Conservation (phyloP, 2,329 filamentous ascomycete genomes). For the Trichoderma sp. region DNA sequence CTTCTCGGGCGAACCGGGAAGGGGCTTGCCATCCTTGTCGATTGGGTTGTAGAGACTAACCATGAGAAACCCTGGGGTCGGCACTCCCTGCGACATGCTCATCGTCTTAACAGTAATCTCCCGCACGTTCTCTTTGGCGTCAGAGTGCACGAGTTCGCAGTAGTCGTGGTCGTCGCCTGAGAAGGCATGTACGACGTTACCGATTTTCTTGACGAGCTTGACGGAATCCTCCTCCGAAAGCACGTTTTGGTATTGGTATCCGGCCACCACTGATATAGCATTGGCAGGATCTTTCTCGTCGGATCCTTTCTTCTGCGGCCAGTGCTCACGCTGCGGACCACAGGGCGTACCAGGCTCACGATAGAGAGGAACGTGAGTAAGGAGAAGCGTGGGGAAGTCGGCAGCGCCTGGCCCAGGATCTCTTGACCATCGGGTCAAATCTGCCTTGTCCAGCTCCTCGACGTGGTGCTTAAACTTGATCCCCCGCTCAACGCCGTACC, state of each 20-base stretch:
- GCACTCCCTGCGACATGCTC: slow-evolving; percentile 94
- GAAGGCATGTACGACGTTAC: slow-evolving; percentile 81
- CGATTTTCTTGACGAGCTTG: slow-evolving; percentile 71
- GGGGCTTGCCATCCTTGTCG: slow-evolving; percentile 53
- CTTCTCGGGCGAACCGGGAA: slow-evolving; percentile 40
- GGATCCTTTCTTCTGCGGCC: slow-evolving; percentile 65
- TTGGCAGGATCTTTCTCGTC: slow-evolving; percentile 69
- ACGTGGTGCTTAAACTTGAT: slow-evolving; percentile 57
- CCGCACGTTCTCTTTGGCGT: slow-evolving; percentile 60
- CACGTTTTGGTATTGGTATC: slow-evolving; percentile 97
- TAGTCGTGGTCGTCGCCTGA: slow-evolving; percentile 98
- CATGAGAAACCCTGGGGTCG: slow-evolving; percentile 81
- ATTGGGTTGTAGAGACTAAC: slow-evolving; percentile 91
- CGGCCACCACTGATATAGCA: slow-evolving; percentile 70
- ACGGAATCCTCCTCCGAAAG: slow-evolving; percentile 73
- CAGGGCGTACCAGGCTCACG: slow-evolving; percentile 80
- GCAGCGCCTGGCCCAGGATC: slow-evolving; percentile 45
- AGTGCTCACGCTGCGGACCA: slow-evolving; percentile 80
- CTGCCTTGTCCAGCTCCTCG: slow-evolving; percentile 53
- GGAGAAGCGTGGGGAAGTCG: slow-evolving; percentile 80
- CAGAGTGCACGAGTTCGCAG: slow-evolving; percentile 80
- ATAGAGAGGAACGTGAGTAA: slow-evolving; percentile 89
- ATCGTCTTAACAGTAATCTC: slow-evolving; percentile 96
- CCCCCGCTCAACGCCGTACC: slow-evolving; percentile 58
- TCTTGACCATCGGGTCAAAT: slow-evolving; percentile 30